These are phyloP conservation scores for Cryptosporidium bovis DNA, from an alignment of 169 alveolate genomes.

Conservation along the genomic window DNA sequence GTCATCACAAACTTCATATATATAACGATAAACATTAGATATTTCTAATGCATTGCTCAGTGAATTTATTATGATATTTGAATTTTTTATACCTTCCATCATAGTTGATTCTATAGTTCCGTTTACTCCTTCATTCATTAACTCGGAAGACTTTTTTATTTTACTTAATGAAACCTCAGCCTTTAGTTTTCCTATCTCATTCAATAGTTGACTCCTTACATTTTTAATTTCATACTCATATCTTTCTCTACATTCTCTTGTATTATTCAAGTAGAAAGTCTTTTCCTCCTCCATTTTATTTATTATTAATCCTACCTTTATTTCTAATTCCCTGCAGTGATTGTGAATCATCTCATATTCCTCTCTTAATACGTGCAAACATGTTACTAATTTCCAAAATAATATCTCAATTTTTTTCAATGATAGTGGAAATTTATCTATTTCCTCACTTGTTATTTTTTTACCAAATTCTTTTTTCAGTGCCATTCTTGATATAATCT, in stretches of 20 bases:
- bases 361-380: slow-evolving; percentile 45
- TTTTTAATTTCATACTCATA: background rate
- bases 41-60: slow-evolving; percentile 32
- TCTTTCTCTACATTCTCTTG: background rate
- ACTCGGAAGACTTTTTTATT: slow-evolving; percentile 13
- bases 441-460: background rate
- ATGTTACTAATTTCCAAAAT: slow-evolving; percentile 54
- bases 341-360: slow-evolving; percentile 28
- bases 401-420: slow-evolving; percentile 42
- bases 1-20: slow-evolving; percentile 57
- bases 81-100: slow-evolving; percentile 1
- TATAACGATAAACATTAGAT: slow-evolving; percentile 60
- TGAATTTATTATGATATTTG: slow-evolving; percentile 14
- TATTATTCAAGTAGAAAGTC: background rate
- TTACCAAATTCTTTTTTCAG: background rate
- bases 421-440: slow-evolving; percentile 19
- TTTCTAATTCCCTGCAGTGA: background rate
- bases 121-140: background rate
- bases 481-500: slow-evolving; percentile 45
- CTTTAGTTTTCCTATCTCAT: slow-evolving; percentile 22
- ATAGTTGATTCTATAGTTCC: background rate
- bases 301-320: background rate
- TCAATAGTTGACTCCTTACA: background rate
- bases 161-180: slow-evolving; percentile 29
- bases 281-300: slow-evolving; percentile 29